Percentiles rank a stretch among this genome's conserved stretches.
These are phyloP conservation scores for Phytophthora capsici DNA, from an alignment of 352 stramenopile species.

Conservation along the genomic window DNA sequence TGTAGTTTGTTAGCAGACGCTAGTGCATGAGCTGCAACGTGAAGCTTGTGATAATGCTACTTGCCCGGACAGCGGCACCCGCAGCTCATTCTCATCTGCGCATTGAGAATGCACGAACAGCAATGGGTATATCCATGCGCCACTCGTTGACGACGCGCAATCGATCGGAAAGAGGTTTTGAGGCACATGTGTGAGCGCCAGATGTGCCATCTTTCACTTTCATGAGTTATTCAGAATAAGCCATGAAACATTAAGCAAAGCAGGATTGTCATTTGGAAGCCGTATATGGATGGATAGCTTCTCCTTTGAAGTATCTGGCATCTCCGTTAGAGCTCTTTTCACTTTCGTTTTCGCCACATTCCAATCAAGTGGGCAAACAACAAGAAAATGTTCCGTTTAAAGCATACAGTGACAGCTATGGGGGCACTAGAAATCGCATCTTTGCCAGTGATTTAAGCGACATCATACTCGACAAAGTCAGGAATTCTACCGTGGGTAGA, in stretches of 20 bases:
- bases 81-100: not conserved
- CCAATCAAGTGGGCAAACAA: too few species aligned
- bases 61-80: not conserved
- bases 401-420: not conserved
- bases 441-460: conserved; percentile 1
- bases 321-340: too few species aligned
- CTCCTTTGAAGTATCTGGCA: conserved; percentile 1
- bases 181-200: too few species aligned
- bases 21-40: too few species aligned
- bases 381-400: conserved; percentile 6
- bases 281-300: conserved; percentile 8
- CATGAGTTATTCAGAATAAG: not conserved
- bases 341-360: conserved; percentile 15
- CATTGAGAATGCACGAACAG: conserved; percentile 1
- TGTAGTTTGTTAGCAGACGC: too few species aligned
- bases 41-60: not conserved
- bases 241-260: not conserved
- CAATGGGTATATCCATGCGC: not conserved
- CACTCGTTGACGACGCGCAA: not conserved
- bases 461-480: not conserved
- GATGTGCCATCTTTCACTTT: conserved; percentile 14
- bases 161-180: too few species aligned
- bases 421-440: not conserved
- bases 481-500: not conserved
- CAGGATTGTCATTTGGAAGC: conserved; percentile 9